phyloP scores from a whole-genome alignment of 495 filamentous ascomycete genomes.

The Astrothelium subdiscretum region DNA sequence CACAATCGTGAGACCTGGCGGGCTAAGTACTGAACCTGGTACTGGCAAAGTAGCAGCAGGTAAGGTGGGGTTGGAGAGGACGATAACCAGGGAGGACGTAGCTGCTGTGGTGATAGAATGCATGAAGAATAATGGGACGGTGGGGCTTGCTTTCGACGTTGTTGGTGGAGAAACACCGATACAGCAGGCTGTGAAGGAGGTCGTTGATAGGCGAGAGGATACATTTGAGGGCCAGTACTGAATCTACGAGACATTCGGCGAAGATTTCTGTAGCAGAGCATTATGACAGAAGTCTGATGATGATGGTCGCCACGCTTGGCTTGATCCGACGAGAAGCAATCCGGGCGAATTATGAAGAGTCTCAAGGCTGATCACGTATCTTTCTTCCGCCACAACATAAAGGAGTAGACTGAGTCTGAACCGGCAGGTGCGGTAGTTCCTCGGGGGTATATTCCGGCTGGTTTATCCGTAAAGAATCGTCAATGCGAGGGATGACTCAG shows the following conservation, averaged over 20 bases:
- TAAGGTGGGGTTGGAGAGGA: conserved; percentile 13
- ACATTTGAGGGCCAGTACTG: conserved; percentile 18
- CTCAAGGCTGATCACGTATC: no score
- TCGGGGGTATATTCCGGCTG: no score
- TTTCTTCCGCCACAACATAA: no score
- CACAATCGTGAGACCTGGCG: conserved; percentile 27
- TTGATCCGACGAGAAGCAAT: no score
- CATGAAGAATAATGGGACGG: conserved; percentile 23
- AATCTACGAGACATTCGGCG: not conserved
- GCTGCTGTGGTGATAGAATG: conserved; percentile 22
- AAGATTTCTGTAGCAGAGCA: no score
- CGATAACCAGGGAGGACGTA: conserved; percentile 25
- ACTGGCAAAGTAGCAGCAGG: conserved; percentile 24
- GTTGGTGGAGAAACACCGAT: conserved; percentile 23
- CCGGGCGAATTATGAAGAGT: no score
- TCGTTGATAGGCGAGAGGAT: conserved; percentile 11
- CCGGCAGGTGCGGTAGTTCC: no score
- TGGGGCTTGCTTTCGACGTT: conserved; percentile 26
- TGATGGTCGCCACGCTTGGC: no score
- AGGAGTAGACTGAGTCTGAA: no score
- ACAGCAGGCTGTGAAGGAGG: conserved; percentile 13
- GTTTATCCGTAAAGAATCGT: no score
- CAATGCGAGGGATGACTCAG: no score
- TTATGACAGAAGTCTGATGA: no score
- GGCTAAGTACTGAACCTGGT: conserved; percentile 15